Base-by-base conservation (phyloP, 2,329 filamentous ascomycete species). In the Trichoderma cornu-damae region DNA sequence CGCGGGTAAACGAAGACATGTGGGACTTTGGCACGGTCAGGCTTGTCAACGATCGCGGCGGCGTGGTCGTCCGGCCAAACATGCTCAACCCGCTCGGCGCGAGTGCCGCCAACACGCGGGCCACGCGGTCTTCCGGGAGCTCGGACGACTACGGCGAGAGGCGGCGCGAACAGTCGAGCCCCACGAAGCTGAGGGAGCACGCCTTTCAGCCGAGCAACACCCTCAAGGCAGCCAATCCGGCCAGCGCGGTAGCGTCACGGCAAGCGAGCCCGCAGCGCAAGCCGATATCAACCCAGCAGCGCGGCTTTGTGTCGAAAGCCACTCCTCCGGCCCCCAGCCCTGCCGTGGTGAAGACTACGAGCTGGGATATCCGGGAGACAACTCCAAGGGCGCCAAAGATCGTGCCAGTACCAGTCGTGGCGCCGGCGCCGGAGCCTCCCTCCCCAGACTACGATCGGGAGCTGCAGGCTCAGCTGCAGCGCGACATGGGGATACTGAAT, bases 11-110 rank as follows among this genome's bases (percentile, higher is more conserved):
- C 61, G 90, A 96, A 69, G 94, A 97, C 70, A 84, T 97, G 69
- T 99, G 94, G 94, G 94, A 99, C 71, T 99, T 99, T 76, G 94
- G 94, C 42, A 99, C 94, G 0, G 90, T 99, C 52, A 83, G 92
- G 57, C 86, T 95, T 5, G 85, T 87, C n/a, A 83, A 81, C 30
- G 84, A 86, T 54, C 80, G 83, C 26, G 84, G 85, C 60, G 80
- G 79, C 28, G 68, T 82, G 1, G 67, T 81, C 6, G 74, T 74
- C 44, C 75, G 83, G 46, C 79, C 79, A 0, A 86, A 86, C 5
- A 55, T 47, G 3, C 75, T 84, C 14, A 80, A 87, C 63, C 78
- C 85, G 0, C 84, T 96, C 85, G 91, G 89, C 63, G 89, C 92
- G 60, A 87, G 88, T 30, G 87, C 87, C 11, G 86, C 88, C 16